Percentiles rank a stretch among this genome's conserved stretches.
These are phyloP conservation scores for Eucalyptus curtisii DNA, from an alignment of 345 rosid genomes.

Conservation along the genomic window DNA sequence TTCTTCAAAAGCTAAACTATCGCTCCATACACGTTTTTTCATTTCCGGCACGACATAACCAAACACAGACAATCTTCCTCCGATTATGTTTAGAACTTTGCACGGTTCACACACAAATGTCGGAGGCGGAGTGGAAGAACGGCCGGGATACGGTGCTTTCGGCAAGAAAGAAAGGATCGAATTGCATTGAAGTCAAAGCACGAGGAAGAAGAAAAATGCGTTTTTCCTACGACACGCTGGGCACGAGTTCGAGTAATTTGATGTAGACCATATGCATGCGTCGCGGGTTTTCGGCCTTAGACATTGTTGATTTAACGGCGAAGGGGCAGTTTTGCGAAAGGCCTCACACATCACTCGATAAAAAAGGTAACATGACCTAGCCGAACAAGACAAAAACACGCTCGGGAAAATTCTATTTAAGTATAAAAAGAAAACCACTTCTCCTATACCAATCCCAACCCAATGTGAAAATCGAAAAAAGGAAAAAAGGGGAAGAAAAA, in stretches of 20 bases:
- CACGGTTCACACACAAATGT: not conserved
- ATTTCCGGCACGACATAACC: not conserved
- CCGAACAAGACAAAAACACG: not conserved
- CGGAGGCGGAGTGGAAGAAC: not conserved
- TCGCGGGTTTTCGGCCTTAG: not conserved
- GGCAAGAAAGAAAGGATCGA: not conserved
- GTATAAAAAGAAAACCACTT: constrained; percentile 3
- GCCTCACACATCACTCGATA: not conserved
- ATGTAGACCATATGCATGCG: not conserved
- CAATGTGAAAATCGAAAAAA: constrained; percentile 3
- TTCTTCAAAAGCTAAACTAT: not conserved
- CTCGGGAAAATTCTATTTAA: not conserved
- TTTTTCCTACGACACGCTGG: not conserved
- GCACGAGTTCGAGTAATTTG: not conserved
- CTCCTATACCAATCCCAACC: constrained; percentile 52
- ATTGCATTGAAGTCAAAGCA: not conserved
- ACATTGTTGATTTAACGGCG: not conserved
- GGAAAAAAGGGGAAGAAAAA: not conserved
- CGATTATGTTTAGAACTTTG: not conserved
- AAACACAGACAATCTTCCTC: not conserved
- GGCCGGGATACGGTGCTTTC: not conserved
- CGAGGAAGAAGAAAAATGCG: not conserved
- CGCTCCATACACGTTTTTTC: not conserved
- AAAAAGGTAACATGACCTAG: not conserved
- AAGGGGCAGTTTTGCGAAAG: not conserved